Conservation (phyloP, 768 basidiomycete genomes). For the Dioszegia aurantiaca region DNA sequence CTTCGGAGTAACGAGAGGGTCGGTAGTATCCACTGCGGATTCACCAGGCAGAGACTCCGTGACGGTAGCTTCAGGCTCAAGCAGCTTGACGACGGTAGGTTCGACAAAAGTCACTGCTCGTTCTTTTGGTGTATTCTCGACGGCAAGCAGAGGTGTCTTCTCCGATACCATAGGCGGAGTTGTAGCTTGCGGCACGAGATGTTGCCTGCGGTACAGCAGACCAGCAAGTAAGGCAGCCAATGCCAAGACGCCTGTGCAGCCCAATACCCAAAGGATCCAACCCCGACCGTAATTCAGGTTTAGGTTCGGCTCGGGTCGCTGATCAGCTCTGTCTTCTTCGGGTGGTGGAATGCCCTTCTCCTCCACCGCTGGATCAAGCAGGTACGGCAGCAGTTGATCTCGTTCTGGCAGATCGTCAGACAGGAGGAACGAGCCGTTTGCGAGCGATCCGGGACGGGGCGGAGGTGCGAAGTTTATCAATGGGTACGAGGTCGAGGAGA, state of each 20-base stretch:
- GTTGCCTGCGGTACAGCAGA: conserved; percentile 17
- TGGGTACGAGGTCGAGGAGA: conserved; percentile 77
- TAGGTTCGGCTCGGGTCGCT: not conserved
- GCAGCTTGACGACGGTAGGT: conserved; percentile 7
- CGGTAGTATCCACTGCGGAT: not conserved
- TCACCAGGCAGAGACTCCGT: no score
- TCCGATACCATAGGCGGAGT: conserved; percentile 23
- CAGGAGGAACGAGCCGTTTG: conserved; percentile 40
- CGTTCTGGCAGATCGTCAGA: conserved; percentile 37
- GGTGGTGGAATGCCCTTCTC: conserved; percentile 21
- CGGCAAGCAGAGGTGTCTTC: conserved; percentile 32
- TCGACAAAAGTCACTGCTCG: conserved; percentile 18
- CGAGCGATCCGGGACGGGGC: conserved; percentile 30
- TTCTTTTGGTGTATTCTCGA: conserved; percentile 3
- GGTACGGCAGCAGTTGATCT: conserved; percentile 36
- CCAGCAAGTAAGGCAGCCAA: conserved; percentile 12
- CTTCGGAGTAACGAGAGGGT: conserved; percentile 23
- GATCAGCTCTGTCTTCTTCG: conserved; percentile 13
- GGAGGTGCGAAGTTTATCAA: conserved; percentile 61
- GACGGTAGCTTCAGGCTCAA: conserved; percentile 13
- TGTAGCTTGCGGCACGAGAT: conserved; percentile 10
- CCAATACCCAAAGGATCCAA: conserved; percentile 21
- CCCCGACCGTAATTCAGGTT: not conserved
- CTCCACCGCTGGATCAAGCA: conserved; percentile 40
- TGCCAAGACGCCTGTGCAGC: conserved; percentile 21